A percentile compares a stretch with the other conserved stretches of the same genome.
phyloP scores from a whole-genome alignment of 331 rosid species.

The Stylosanthes scabra region DNA sequence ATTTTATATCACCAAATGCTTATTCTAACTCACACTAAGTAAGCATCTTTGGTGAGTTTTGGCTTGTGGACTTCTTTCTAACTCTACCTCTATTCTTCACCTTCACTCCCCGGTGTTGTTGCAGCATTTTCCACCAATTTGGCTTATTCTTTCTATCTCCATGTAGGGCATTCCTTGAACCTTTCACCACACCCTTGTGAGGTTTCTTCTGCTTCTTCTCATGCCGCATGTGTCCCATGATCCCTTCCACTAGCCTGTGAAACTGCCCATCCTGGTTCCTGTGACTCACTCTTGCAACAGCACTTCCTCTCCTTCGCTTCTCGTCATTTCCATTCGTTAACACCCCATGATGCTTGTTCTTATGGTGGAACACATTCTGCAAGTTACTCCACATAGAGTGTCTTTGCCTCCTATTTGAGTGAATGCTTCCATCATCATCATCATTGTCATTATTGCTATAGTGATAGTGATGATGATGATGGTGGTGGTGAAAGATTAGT shows the following conservation, averaged over 20 bases:
- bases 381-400: conserved; percentile 54
- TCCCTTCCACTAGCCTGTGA: conserved; percentile 63
- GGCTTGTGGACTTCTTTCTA: conserved; percentile 48
- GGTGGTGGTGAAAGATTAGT: conserved; percentile 74
- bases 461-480: conserved; percentile 64
- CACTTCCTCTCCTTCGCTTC: conserved; percentile 23
- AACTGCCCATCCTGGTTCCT: conserved; percentile 56
- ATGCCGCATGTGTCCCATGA: conserved; percentile 51
- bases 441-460: conserved; percentile 26
- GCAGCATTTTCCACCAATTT: conserved; percentile 60
- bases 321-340: conserved; percentile 29
- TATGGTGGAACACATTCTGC: conserved; percentile 45
- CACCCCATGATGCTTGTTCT: conserved; percentile 31
- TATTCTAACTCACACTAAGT: conserved; percentile 21
- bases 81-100: conserved; percentile 50
- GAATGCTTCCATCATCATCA: not conserved
- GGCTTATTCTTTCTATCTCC: conserved; percentile 46
- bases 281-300: conserved; percentile 25
- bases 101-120: conserved; percentile 47
- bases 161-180: conserved; percentile 24
- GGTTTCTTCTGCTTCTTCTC: conserved; percentile 43
- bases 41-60: conserved; percentile 44
- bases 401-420: conserved; percentile 16
- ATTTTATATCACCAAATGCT: not conserved
- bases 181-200: conserved; percentile 27